A percentile compares a stretch with the other conserved stretches of the same genome.
These are phyloP conservation scores for Cytospora schulzeri DNA, from an alignment of 2,329 filamentous ascomycete species.

Conservation along the genomic window DNA sequence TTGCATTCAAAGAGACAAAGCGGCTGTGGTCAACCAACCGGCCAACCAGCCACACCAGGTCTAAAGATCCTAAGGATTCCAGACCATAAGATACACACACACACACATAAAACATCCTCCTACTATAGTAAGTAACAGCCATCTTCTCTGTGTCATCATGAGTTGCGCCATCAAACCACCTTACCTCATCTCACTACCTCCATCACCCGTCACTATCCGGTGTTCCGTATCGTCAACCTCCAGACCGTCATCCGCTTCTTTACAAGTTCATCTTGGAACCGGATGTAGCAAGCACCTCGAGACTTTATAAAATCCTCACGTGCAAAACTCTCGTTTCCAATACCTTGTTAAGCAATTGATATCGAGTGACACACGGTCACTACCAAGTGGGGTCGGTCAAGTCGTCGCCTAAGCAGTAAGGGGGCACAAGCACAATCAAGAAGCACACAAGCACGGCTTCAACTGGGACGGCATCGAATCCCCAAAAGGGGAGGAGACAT, in stretches of 20 bases:
- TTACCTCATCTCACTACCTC: background rate
- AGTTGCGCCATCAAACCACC: background rate
- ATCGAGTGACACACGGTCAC: slow-evolving; percentile 14
- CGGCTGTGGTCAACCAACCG: slow-evolving; percentile 19
- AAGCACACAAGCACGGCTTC: slow-evolving; percentile 12
- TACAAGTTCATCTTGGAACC: slow-evolving; percentile 1
- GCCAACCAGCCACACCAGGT: background rate
- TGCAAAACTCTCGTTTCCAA: background rate
- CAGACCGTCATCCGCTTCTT: background rate
- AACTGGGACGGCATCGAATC: slow-evolving; percentile 18
- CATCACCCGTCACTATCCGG: background rate
- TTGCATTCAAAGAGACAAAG: slow-evolving; percentile 19
- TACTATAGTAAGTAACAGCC: slow-evolving; percentile 13
- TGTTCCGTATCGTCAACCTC: background rate
- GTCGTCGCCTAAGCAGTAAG: background rate
- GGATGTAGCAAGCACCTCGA: slow-evolving; percentile 11
- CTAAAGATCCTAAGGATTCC: slow-evolving; percentile 11
- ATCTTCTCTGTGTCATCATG: slow-evolving; percentile 1
- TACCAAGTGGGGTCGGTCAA: slow-evolving; percentile 16
- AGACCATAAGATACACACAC: background rate
- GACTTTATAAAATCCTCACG: background rate
- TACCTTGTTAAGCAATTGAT: slow-evolving; percentile 14
- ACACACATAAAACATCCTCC: background rate
- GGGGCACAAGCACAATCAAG: background rate
- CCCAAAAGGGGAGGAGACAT: slow-evolving; percentile 11